phyloP scores from a whole-genome alignment of 2,329 filamentous ascomycete genomes.

The Ramularia collo-cygni region DNA sequence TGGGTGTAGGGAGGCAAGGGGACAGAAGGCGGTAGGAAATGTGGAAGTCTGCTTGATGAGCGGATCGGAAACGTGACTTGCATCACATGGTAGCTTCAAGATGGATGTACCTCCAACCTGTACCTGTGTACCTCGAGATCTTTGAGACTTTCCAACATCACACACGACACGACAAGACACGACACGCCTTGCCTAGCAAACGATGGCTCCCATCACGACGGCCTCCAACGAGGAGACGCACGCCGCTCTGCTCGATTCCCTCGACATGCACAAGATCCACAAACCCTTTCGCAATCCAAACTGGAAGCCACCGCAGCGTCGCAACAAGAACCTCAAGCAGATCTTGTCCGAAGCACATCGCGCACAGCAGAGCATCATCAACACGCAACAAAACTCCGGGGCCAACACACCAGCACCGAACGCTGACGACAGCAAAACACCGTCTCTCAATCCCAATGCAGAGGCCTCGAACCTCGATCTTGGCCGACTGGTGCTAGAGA shows the following conservation, averaged over 20 bases:
- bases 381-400: constrained; percentile 70
- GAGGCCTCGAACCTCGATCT: constrained; percentile 83
- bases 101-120: neutral
- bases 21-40: constrained; percentile 2
- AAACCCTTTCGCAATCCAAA: constrained; percentile 84
- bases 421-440: constrained; percentile 32
- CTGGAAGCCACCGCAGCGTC: constrained; percentile 89
- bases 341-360: constrained; percentile 84
- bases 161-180: neutral
- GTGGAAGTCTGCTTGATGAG: constrained; percentile 6
- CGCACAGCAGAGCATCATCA: constrained; percentile 81
- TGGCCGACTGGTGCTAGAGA: constrained; percentile 82
- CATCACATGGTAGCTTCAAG: neutral
- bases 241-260: constrained; percentile 76
- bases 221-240: constrained; percentile 72
- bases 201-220: constrained; percentile 56
- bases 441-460: constrained; percentile 70
- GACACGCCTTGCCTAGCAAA: constrained; percentile 1
- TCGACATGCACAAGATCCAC: constrained; percentile 79
- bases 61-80: neutral
- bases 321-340: constrained; percentile 98
- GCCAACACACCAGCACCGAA: constrained; percentile 55
- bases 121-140: neutral
- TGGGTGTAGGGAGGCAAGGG: constrained; percentile 1
- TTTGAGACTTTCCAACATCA: neutral